Conservation (phyloP, 2,329 filamentous ascomycete genomes). For the Penicillium digitatum region DNA sequence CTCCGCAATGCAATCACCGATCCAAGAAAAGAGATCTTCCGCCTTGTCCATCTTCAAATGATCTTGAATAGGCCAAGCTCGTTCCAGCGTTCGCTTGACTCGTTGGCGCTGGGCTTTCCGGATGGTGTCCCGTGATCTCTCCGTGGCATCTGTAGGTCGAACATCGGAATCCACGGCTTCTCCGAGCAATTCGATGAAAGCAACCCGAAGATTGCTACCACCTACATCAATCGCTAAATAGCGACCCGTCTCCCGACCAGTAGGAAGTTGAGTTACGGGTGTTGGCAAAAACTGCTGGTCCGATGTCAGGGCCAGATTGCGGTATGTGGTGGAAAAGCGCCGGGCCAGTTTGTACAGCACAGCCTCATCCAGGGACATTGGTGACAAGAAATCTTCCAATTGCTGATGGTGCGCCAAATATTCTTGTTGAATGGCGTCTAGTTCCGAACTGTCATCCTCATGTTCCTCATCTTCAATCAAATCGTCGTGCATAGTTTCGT, state of each 20-base stretch:
- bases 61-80: slow-evolving; percentile 52
- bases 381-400: slow-evolving; percentile 41
- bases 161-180: slow-evolving; percentile 39
- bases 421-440: slow-evolving; percentile 30
- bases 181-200: slow-evolving; percentile 53
- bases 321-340: slow-evolving; percentile 45
- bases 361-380: slow-evolving; percentile 41
- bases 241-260: slow-evolving; percentile 51
- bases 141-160: slow-evolving; percentile 30
- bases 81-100: slow-evolving; percentile 47
- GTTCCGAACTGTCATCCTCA: slow-evolving; percentile 29
- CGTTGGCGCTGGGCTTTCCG: slow-evolving; percentile 47
- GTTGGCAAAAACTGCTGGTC: slow-evolving; percentile 48
- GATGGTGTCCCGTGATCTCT: slow-evolving; percentile 43
- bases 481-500: slow-evolving; percentile 29
- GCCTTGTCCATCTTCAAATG: slow-evolving; percentile 62
- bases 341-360: slow-evolving; percentile 45
- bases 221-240: slow-evolving; percentile 57
- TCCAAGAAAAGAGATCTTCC: slow-evolving; percentile 74
- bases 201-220: slow-evolving; percentile 54
- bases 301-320: slow-evolving; percentile 43
- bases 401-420: slow-evolving; percentile 31
- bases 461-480: slow-evolving; percentile 34
- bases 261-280: slow-evolving; percentile 46
- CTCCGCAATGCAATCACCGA: slow-evolving; percentile 70